A percentile compares a stretch with the other conserved stretches of the same genome.
These are phyloP conservation scores for Metschnikowia sp. DNA, from an alignment of 805 yeast species.

Conservation along the genomic window DNA sequence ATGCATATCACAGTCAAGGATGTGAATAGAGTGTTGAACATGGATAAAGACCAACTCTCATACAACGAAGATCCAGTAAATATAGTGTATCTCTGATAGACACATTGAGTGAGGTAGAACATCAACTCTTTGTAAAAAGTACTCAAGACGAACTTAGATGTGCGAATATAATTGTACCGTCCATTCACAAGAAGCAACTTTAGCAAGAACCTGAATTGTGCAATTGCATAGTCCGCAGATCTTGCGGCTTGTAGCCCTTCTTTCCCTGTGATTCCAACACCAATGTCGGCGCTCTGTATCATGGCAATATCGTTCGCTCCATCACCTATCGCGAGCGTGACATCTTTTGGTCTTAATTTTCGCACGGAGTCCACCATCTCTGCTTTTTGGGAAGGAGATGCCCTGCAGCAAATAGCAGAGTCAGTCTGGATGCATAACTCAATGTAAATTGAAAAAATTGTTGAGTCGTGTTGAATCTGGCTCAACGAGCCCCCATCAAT, in stretches of 20 bases:
- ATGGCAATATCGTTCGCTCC: constrained; percentile 99
- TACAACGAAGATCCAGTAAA: constrained; percentile 92
- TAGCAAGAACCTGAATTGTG: constrained; percentile 81
- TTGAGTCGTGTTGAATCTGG: constrained; percentile 67
- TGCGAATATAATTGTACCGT: constrained; percentile 88
- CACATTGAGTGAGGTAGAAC: constrained; percentile 83
- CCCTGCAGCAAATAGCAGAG: constrained; percentile 92
- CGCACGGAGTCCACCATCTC: constrained; percentile 82
- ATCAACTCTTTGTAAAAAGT: constrained; percentile 93
- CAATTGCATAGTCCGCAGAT: constrained; percentile 91
- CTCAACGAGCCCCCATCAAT: constrained; percentile 89
- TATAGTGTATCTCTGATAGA: constrained; percentile 80
- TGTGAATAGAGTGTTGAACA: constrained; percentile 95
- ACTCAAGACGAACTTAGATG: constrained; percentile 85
- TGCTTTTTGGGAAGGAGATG: constrained; percentile 96
- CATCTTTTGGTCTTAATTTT: constrained; percentile 59
- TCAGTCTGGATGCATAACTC: constrained; percentile 85
- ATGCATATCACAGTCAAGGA: constrained; percentile 86
- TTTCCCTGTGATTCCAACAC: constrained; percentile 94
- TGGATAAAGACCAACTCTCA: constrained; percentile 94
- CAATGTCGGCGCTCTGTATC: constrained; percentile 98
- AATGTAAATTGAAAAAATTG: constrained; percentile 69
- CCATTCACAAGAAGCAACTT: constrained; percentile 92
- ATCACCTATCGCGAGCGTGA: constrained; percentile 95
- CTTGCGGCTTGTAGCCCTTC: constrained; percentile 98